phyloP scores from a whole-genome alignment of 306 rosid genomes.

The Prunus mira region DNA sequence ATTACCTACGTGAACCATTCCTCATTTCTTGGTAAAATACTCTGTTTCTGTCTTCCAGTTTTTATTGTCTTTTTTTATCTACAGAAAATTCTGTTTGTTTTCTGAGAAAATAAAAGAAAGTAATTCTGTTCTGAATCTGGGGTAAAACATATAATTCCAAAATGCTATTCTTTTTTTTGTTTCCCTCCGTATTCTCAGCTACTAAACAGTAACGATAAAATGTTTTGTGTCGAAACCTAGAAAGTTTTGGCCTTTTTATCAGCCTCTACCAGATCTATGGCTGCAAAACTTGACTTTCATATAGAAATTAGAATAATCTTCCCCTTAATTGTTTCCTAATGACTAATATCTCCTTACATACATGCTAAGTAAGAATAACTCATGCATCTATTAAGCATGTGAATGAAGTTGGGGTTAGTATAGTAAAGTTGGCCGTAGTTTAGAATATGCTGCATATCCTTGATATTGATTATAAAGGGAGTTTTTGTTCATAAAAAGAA shows the following conservation, averaged over 20 bases:
- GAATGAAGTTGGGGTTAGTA: background rate
- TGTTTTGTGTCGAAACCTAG: background rate
- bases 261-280: slow-evolving; percentile 9
- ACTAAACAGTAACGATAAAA: background rate
- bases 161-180: background rate
- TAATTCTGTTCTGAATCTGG: slow-evolving; percentile 5
- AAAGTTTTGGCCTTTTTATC: background rate
- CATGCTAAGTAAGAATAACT: background rate
- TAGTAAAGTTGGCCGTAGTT: background rate
- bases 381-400: background rate
- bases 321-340: background rate
- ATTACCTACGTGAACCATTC: slow-evolving; percentile 77
- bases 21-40: slow-evolving; percentile 77
- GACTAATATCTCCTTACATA: slow-evolving; percentile 16
- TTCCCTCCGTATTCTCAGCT: background rate
- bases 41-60: background rate
- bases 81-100: slow-evolving; percentile 1
- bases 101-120: background rate
- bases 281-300: background rate
- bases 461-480: background rate
- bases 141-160: background rate
- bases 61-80: background rate
- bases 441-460: background rate
- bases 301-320: background rate
- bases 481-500: no score